These are phyloP conservation scores for Mortierella claussenii DNA, from an alignment of 192 early-diverging fungal genomes.

Conservation along the genomic window DNA sequence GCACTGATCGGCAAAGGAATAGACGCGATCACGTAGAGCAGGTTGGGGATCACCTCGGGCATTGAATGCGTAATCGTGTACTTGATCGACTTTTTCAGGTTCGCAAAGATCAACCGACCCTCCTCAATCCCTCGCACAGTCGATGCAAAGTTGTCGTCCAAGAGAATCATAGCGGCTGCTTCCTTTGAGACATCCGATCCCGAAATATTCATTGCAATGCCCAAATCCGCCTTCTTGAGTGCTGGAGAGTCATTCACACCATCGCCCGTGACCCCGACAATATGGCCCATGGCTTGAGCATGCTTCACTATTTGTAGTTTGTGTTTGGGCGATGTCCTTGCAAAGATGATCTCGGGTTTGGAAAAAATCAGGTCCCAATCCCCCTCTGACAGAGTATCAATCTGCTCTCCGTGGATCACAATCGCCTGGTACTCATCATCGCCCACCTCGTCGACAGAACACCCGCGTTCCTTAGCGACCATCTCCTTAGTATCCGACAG, in stretches of 20 bases:
- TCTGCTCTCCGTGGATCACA: conserved; percentile 91
- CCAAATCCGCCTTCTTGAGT: conserved; percentile 95
- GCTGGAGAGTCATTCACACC: conserved; percentile 98
- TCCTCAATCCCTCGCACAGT: conserved; percentile 93
- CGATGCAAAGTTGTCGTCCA: conserved; percentile 99
- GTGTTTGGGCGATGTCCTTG: conserved; percentile 94
- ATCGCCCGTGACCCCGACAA: conserved; percentile 97
- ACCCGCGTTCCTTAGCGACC: conserved; percentile 75
- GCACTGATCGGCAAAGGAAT: conserved; percentile 83
- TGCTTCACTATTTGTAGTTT: conserved; percentile 96
- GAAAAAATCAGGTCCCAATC: conserved; percentile 95
- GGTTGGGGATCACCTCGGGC: conserved; percentile 87
- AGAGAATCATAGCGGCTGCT: conserved; percentile 94
- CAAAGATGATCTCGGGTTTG: conserved; percentile 96
- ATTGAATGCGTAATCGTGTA: conserved; percentile 92
- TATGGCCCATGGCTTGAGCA: conserved; percentile 90
- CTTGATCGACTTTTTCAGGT: conserved; percentile 94
- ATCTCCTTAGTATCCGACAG: conserved; percentile 86
- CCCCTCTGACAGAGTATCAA: conserved; percentile 79
- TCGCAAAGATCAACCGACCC: conserved; percentile 93
- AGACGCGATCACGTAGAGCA: conserved; percentile 87
- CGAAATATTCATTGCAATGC: conserved; percentile 96
- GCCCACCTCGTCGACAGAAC: conserved; percentile 65
- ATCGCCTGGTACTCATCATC: conserved; percentile 89
- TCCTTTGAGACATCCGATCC: conserved; percentile 97